A percentile compares a stretch with the other conserved stretches of the same genome.
phyloP scores from a whole-genome alignment of 129 eudicot species.

The Calendula officinalis region DNA sequence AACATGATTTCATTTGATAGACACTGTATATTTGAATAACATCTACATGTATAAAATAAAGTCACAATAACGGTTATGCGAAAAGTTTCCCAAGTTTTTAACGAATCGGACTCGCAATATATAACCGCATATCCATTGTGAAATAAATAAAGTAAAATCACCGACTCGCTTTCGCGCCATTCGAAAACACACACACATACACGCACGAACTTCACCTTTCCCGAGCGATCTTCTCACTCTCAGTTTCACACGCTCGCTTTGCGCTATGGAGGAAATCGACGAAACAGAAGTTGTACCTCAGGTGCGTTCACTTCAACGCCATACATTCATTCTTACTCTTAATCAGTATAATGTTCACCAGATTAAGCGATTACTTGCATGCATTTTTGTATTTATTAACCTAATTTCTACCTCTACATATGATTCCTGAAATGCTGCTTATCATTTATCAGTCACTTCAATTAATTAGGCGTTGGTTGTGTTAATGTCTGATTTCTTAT shows the following conservation, averaged over 20 bases:
- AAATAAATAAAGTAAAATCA: not conserved
- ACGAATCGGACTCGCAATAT: not conserved
- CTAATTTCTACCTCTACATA: not conserved
- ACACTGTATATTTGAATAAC: too few relatives aligned
- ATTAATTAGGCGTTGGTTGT: not conserved
- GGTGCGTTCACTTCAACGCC: conserved; percentile 24
- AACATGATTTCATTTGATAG: too few relatives aligned
- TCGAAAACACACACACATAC: conserved; percentile 2
- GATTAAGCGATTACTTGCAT: conserved; percentile 13
- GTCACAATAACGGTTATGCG: too few relatives aligned
- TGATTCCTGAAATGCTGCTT: not conserved
- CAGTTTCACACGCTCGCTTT: not conserved
- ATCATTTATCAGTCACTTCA: not conserved
- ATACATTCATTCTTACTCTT: conserved; percentile 1
- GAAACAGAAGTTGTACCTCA: conserved; percentile 54
- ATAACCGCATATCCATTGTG: not conserved
- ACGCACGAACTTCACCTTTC: too few relatives aligned
- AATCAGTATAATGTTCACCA: not conserved
- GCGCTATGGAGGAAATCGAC: conserved; percentile 58
- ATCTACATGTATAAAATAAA: too few relatives aligned
- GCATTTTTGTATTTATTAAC: conserved; percentile 1
- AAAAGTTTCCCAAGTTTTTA: not conserved
- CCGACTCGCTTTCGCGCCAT: conserved; percentile 18
- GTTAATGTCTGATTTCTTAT: not conserved
- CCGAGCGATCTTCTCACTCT: too few relatives aligned